Base-by-base conservation (phyloP, 805 yeast species). In the Pichia scutulata region DNA sequence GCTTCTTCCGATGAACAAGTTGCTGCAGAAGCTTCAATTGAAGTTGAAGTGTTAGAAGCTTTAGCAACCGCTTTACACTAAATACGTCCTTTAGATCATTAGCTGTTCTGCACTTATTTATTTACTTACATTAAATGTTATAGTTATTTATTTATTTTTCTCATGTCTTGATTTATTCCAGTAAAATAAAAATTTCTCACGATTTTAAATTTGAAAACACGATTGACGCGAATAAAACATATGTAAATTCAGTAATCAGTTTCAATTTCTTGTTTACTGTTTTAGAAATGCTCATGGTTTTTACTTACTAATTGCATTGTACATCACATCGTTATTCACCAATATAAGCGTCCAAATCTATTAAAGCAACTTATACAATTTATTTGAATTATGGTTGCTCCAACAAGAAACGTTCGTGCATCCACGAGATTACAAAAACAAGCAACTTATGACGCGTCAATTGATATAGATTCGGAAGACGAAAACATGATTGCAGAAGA, bases 21-120 rank as follows among this genome's bases (percentile, higher is more conserved):
- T 58, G 93, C 95, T 61, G 95, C 96, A 58, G 95, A 87, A 75
- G 98, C 98, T 64, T 82, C 84, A 70, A 88, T 93, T 67, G 93
- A 92, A 78, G 77, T 92, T 67, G 97, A 93, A 75, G 96, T 93
- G 51, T 82, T 93, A 69, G 97, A 92, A 81, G 93, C 96, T 63
- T 78, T 92, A 69, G 85, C 86, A 70, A 80, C 84, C 61, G 82
- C 84, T 69, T 89, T 57, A 48, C 57, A 55, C 41, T 57, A 52
- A 47, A 39, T 44, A 37, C 41, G 13, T 39, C 22, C 2, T n/a
- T 21, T 22, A 8, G 19, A 39, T 33, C 37, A 7, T 28, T 30
- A 44, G 28, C 21, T 41, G 24, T 41, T 19, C 9, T 7, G 18
- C 39, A 8, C 5, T 33, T 33, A 33, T 33, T 44, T 45, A 44